Evolutionary conservation across 495 filamentous ascomycete genomes (phyloP).

Genomic region (Halenospora varia): DNA sequence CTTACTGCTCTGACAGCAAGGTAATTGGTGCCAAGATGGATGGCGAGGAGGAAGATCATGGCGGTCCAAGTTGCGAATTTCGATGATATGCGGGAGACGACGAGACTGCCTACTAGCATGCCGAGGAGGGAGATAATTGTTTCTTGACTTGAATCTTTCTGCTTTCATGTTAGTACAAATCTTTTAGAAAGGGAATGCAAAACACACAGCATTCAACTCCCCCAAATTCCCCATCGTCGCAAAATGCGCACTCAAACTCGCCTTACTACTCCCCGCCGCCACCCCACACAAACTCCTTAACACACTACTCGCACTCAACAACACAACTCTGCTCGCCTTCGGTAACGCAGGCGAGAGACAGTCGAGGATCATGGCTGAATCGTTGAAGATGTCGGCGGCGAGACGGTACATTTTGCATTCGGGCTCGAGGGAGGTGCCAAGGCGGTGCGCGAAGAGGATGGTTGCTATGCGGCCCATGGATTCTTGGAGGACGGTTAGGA

Average conservation of each 20-base stretch:
- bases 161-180: not conserved
- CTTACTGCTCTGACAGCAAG: conserved; percentile 76
- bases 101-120: conserved; percentile 79
- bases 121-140: conserved; percentile 88
- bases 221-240: conserved; percentile 83
- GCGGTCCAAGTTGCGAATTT: conserved; percentile 70
- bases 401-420: conserved; percentile 95
- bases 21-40: conserved; percentile 83
- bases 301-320: conserved; percentile 73
- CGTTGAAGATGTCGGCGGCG: conserved; percentile 89
- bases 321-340: conserved; percentile 56
- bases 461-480: conserved; percentile 80
- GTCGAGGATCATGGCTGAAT: conserved; percentile 84
- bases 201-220: conserved; percentile 79
- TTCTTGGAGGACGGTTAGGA: conserved; percentile 85
- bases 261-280: conserved; percentile 84
- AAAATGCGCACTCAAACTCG: conserved; percentile 89
- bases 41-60: conserved; percentile 63
- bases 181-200: not conserved
- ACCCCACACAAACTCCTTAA: conserved; percentile 84
- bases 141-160: conserved; percentile 92
- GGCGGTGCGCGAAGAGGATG: conserved; percentile 82
- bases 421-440: conserved; percentile 84
- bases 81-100: conserved; percentile 71
- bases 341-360: conserved; percentile 80